Conservation (phyloP, 345 rosid species). For the Eucalyptus curtisii region DNA sequence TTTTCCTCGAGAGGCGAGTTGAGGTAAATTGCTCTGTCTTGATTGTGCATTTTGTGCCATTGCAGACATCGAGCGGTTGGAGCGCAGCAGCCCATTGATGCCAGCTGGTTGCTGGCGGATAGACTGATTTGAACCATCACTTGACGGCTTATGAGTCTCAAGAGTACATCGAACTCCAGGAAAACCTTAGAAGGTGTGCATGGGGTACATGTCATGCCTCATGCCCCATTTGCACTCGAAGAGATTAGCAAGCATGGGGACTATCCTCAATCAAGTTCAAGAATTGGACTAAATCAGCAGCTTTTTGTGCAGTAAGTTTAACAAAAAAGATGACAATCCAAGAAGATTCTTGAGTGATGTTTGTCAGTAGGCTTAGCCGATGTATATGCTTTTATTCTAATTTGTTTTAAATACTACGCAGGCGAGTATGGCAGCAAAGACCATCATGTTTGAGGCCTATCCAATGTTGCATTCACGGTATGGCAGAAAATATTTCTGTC, state of each 20-base stretch:
- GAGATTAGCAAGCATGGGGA: conserved; percentile 34
- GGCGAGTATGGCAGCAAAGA: conserved; percentile 90
- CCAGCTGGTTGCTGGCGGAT: conserved; percentile 41
- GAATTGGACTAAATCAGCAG: conserved; percentile 32
- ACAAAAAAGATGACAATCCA: not conserved
- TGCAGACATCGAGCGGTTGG: conserved; percentile 7
- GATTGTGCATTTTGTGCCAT: not conserved
- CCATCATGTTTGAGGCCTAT: conserved; percentile 86
- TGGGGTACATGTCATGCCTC: conserved; percentile 66
- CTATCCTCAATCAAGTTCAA: conserved; percentile 25
- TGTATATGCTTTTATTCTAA: not conserved
- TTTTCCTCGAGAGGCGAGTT: not conserved
- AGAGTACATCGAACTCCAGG: conserved; percentile 20
- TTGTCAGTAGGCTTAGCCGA: not conserved
- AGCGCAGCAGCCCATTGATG: not conserved
- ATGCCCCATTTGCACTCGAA: conserved; percentile 48
- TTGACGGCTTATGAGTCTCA: conserved; percentile 34
- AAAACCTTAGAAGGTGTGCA: conserved; percentile 64
- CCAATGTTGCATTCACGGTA: conserved; percentile 49
- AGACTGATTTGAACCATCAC: not conserved
- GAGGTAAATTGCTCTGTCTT: not conserved
- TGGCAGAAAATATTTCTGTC: not conserved
- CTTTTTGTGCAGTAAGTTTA: conserved; percentile 44
- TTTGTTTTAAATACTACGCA: conserved; percentile 9
- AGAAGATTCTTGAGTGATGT: not conserved